phyloP scores from a whole-genome alignment of 805 yeast genomes.

The Groenewaldozyma salmanticensis region DNA sequence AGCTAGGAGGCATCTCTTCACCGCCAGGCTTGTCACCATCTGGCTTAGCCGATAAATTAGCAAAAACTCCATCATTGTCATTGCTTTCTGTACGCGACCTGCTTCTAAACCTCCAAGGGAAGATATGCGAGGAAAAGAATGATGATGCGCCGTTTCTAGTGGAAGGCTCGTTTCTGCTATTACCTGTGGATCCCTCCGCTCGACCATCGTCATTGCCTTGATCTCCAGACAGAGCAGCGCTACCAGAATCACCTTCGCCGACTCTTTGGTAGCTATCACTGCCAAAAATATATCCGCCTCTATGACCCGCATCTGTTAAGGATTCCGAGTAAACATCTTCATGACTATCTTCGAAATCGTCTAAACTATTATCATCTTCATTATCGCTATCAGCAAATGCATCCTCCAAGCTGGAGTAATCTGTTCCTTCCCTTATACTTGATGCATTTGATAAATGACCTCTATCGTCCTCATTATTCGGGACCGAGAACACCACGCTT shows the following conservation, averaged over 20 bases:
- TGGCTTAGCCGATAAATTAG: conserved; percentile 86
- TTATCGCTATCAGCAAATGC: background rate
- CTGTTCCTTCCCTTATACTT: background rate
- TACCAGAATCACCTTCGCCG: too few species aligned
- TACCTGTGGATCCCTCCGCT: too few species aligned
- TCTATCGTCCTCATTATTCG: too few species aligned
- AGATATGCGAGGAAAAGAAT: background rate
- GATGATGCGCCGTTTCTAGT: background rate
- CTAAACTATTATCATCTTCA: background rate
- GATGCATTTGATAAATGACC: background rate
- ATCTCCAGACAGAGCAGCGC: too few species aligned
- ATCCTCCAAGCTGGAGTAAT: background rate
- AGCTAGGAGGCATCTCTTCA: conserved; percentile 69
- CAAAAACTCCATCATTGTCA: conserved; percentile 78
- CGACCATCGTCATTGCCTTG: too few species aligned
- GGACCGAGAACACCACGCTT: too few species aligned
- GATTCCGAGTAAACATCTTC: too few species aligned
- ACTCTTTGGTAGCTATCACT: background rate
- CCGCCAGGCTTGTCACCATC: conserved; percentile 32
- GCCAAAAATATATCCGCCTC: background rate
- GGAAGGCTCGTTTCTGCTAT: background rate
- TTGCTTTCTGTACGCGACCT: background rate
- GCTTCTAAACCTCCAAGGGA: background rate
- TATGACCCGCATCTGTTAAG: background rate
- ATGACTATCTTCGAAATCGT: background rate